Base-by-base conservation (phyloP, 2,329 filamentous ascomycete species). In the Grosmannia clavigera region DNA sequence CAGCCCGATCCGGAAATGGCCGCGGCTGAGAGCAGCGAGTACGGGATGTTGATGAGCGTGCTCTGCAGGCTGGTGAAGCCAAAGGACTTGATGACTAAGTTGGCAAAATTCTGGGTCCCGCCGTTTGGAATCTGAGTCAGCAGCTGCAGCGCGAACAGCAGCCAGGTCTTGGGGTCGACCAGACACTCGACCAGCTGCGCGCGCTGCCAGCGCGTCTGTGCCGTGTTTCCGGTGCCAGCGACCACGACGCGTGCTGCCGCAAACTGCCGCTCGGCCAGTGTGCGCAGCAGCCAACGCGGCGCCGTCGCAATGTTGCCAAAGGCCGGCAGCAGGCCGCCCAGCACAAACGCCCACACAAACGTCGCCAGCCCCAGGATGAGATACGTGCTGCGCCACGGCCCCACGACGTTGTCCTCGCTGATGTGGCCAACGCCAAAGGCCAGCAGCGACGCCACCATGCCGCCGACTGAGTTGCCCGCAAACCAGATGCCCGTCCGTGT, bases 101-200 rank as follows among this genome's bases (percentile, higher is more conserved):
- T 83, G 50, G 78, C 77, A 56, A 84, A 84, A 64, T 77, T 80
- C 64, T 81, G 78, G 0, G 80, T 82, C 29, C 83, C 82, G 38
- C 82, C 82, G 62, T 85, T 86, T 50, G 83, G 81, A 29, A 85
- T 83, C 68, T 82, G 78, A 2, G 75, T 78, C 3, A 79, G 68
- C 5, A 84, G 62, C 27, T 77, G 74, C 27, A 85, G 75, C 2
- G 71, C 72, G 61, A 82, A 75, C 54, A 85, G 75, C 55, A 84
- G 70, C 81, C 81, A 85, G 0, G 81, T 81, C 68, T 85, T 84
- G 3, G 79, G 80, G 64, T 84, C 82, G 11, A 72, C 58, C 0
- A 84, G 67, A 56, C 80, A 82, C 67, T 85, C 81, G 5, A 68
- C 61, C 33, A 76, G 69, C 65, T 85, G 82, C 2, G 75, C 70